Percentiles rank a stretch among this genome's conserved stretches.
phyloP scores from a whole-genome alignment of 1,284 basidiomycete species.

The Albatrellus sp. region DNA sequence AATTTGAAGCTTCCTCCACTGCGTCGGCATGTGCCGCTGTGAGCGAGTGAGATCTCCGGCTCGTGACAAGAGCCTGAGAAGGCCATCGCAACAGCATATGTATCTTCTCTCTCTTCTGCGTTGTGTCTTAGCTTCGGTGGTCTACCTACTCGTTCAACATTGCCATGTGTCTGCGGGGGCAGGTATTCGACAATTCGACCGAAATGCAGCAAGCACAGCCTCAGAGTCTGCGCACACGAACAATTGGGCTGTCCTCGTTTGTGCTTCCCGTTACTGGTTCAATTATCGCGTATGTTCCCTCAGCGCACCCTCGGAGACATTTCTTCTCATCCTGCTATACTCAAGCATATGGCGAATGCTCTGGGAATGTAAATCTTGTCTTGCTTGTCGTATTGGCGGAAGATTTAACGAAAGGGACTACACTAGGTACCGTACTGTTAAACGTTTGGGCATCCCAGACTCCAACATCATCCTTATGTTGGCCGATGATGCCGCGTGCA shows the following conservation, averaged over 20 bases:
- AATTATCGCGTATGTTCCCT: slow-evolving; percentile 76
- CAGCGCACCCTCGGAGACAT: too few species aligned
- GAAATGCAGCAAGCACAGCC: slow-evolving; percentile 5
- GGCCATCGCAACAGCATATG: too few species aligned
- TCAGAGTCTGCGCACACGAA: slow-evolving; percentile 67
- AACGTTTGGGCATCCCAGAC: slow-evolving; percentile 94
- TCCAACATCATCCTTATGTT: slow-evolving; percentile 99
- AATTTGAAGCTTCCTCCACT: too few species aligned
- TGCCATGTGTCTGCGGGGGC: too few species aligned
- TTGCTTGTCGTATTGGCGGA: too few species aligned
- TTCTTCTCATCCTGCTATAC: too few species aligned
- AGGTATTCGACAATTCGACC: neutral
- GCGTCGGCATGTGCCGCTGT: too few species aligned
- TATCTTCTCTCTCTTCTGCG: too few species aligned
- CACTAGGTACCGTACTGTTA: slow-evolving; percentile 89
- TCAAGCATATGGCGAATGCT: slow-evolving; percentile 95
- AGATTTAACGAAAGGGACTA: neutral
- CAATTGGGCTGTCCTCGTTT: slow-evolving; percentile 97
- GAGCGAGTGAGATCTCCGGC: too few species aligned
- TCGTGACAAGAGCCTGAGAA: too few species aligned
- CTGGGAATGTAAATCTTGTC: slow-evolving; percentile 84
- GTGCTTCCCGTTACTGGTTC: slow-evolving; percentile 94
- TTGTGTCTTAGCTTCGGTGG: too few species aligned
- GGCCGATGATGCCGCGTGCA: slow-evolving; percentile 93
- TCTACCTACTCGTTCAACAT: too few species aligned